Percentiles rank a stretch among this genome's conserved stretches.
Evolutionary conservation across 768 basidiomycete genomes (phyloP).

Genomic region (Neoboletus brunneissimus): DNA sequence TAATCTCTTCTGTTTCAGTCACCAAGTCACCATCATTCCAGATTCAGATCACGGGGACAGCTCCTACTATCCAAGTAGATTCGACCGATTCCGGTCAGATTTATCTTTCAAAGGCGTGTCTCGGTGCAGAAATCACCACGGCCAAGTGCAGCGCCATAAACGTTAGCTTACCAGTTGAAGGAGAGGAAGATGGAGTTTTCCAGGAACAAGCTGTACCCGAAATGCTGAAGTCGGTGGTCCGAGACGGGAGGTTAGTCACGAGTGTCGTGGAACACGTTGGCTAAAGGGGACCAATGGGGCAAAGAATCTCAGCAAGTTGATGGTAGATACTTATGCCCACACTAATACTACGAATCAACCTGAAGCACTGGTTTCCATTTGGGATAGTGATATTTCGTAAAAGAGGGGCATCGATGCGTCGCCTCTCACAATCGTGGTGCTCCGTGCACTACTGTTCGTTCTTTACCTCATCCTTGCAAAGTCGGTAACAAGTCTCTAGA

Average conservation of each 20-base stretch:
- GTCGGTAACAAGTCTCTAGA: neutral
- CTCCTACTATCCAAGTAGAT: constrained; percentile 92
- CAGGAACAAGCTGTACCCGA: constrained; percentile 90
- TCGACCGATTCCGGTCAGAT: constrained; percentile 94
- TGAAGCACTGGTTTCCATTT: neutral
- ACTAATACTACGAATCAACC: neutral
- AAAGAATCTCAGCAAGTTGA: neutral
- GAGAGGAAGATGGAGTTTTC: constrained; percentile 90
- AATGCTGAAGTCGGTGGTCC: constrained; percentile 86
- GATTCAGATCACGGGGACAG: constrained; percentile 84
- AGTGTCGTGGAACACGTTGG: constrained; percentile 84
- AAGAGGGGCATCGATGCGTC: neutral
- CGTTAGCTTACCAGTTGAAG: constrained; percentile 79
- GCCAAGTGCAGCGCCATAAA: constrained; percentile 94
- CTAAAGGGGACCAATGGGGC: constrained; percentile 23
- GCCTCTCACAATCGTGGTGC: neutral
- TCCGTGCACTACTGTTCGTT: neutral
- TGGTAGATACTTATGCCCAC: neutral
- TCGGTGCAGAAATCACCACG: constrained; percentile 84
- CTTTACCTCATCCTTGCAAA: neutral
- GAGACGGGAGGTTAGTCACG: constrained; percentile 82
- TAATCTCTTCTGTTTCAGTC: constrained; percentile 86
- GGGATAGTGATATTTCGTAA: neutral
- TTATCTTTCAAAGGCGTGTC: constrained; percentile 81
- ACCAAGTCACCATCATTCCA: constrained; percentile 93